Evolutionary conservation across 441 rosid species (phyloP).

Genomic region (Macaranga tanarius): DNA sequence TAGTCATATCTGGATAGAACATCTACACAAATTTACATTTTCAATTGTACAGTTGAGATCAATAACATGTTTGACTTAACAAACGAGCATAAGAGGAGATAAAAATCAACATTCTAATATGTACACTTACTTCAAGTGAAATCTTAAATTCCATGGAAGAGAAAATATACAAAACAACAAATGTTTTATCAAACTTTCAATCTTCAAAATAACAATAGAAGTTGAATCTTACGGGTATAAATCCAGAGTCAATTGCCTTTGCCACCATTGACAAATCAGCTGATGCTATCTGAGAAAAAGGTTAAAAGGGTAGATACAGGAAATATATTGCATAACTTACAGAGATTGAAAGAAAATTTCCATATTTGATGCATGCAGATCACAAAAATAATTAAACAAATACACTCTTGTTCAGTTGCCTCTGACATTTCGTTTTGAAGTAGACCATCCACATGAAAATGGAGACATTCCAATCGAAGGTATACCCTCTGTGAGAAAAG

Average conservation of each 20-base stretch:
- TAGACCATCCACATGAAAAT: constrained; percentile 88
- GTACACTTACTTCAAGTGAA: background rate
- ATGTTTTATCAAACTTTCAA: constrained; percentile 7
- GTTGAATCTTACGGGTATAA: constrained; percentile 73
- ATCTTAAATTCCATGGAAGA: background rate
- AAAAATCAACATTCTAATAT: background rate
- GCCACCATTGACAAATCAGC: constrained; percentile 64
- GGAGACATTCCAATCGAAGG: constrained; percentile 91
- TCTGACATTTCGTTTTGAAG: constrained; percentile 70
- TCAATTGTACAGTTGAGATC: background rate
- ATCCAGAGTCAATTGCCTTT: constrained; percentile 72
- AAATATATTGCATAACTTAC: background rate
- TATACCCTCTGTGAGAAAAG: constrained; percentile 71
- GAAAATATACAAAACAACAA: background rate
- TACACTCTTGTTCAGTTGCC: constrained; percentile 22
- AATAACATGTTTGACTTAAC: background rate
- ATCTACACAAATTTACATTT: background rate
- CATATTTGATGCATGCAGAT: background rate
- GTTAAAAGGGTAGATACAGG: constrained; percentile 22
- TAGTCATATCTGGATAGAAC: background rate
- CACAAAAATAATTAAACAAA: constrained; percentile 10
- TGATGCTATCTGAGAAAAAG: constrained; percentile 51
- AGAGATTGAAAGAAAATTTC: constrained; percentile 1
- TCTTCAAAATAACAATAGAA: background rate
- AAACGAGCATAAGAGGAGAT: background rate